Base-by-base conservation (phyloP, 2,329 filamentous ascomycete genomes). In the Coniochaeta sp. region DNA sequence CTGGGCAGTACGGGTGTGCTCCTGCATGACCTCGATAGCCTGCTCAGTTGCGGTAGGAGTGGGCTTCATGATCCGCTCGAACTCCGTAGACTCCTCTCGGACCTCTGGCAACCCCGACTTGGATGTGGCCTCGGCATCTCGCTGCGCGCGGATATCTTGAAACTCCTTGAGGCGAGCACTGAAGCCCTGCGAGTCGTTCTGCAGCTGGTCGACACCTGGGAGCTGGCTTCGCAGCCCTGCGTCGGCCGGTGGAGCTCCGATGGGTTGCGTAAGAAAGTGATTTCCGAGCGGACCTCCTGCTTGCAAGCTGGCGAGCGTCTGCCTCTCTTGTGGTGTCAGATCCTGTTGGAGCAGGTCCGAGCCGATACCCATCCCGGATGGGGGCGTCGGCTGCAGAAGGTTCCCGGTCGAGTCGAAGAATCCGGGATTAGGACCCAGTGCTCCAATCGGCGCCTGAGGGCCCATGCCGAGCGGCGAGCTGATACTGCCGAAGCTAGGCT, bases 401-500 rank as follows among this genome's bases (percentile, higher is more conserved):
- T 74, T 68, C 35, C 71, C 54, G 7, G 70, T 67, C 30, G 68
- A 62, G 60, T 95, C 90, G 59, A 90, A 89, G 65, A 91, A 91
- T 32, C 82, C 82, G 31, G 81, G 73, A 6, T 79, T 74, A n/a
- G 78, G 75, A 53, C 81, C 79, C 48, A 84, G 76, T 13, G 79
- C 76, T 2, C 78, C 80, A 9, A 80, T 72, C 5, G 76, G 69
- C 64, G 81, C 63, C 75, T 66, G 75, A 35, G 71, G 67, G 14
- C 65, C 70, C 60, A 75, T 83, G 10, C 82, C 83, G 53, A 86
- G 82, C 2, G 91, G 91, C n/a, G 91, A 95, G 3, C 89, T 85
- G 58, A 99, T 95, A 69, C 88, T 96, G 16, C 92, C 90, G 65
- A 94, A 96, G 70, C 92, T 97, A 20, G 92, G 92, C 69, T 99